Evolutionary conservation across 2,329 filamentous ascomycete species (phyloP).

Genomic region (Neoascochyta sp.): DNA sequence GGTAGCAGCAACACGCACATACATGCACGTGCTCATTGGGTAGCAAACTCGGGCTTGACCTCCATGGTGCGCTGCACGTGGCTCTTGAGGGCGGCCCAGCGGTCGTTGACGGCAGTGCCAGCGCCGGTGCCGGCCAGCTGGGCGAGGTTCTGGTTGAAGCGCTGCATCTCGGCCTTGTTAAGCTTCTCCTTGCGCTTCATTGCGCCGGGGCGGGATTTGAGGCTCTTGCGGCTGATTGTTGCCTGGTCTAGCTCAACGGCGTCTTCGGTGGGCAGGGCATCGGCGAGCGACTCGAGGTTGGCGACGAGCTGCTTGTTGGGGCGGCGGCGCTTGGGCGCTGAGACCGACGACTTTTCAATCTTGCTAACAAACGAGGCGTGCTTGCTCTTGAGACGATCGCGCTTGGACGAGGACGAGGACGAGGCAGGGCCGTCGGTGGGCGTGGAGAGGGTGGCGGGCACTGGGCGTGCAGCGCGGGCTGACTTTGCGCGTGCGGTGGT

Average conservation of each 20-base stretch:
- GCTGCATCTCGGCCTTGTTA: slow-evolving; percentile 73
- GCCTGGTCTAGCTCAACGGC: slow-evolving; percentile 47
- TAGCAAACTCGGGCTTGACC: slow-evolving; percentile 71
- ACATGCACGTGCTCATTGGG: slow-evolving; percentile 10
- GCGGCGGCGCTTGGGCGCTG: slow-evolving; percentile 60
- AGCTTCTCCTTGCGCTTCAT: slow-evolving; percentile 79
- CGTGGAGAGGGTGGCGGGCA: slow-evolving; percentile 14
- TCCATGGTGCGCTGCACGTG: slow-evolving; percentile 89
- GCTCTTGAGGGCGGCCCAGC: slow-evolving; percentile 77
- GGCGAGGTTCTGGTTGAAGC: slow-evolving; percentile 81
- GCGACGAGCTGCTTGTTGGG: slow-evolving; percentile 75
- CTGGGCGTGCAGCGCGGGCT: slow-evolving; percentile 22
- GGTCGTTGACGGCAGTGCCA: slow-evolving; percentile 23
- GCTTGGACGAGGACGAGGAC: slow-evolving; percentile 68
- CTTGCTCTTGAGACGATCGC: slow-evolving; percentile 78
- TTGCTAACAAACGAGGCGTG: slow-evolving; percentile 75
- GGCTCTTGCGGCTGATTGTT: slow-evolving; percentile 68
- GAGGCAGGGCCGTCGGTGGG: slow-evolving; percentile 39
- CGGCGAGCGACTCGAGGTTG: slow-evolving; percentile 70
- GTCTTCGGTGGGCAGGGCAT: slow-evolving; percentile 63
- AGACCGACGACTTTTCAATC: slow-evolving; percentile 61
- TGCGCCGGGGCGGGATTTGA: slow-evolving; percentile 65
- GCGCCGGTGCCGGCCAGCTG: slow-evolving; percentile 53
- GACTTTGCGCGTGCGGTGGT: slow-evolving; percentile 35
- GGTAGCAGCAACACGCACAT: slow-evolving; percentile 1